Evolutionary conservation across 176 grass and related monocot species (phyloP), one percentile per base, ranked within the genome.

Genomic region (Ampelocalamus luodianensis): DNA sequence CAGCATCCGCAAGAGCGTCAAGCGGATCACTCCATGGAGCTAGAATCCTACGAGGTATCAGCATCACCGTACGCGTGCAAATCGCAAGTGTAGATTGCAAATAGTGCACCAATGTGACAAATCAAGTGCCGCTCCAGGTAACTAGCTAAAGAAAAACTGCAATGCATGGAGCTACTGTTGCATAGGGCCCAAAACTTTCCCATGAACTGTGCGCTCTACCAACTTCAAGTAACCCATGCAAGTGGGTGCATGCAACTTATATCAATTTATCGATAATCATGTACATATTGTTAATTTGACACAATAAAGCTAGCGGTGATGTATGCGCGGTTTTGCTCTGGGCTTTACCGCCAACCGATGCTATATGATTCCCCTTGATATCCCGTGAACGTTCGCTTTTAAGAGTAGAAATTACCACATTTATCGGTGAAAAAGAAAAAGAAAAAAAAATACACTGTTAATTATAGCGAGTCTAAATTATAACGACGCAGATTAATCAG

Each of bases 1-100:
- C 20, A 90, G 46, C 79, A 55, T 97, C 77, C 79, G 89, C 79
- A 81, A 83, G 73, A 86, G 86, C 56, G 45, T 97, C 39, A 97
- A 90, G 89, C 91, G 94, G 68, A 82, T 90, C 3, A 67, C 82
- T n/a, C 71, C 74, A n/a, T 90, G 91, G 94, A 90, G 85, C 65
- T 92, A 87, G 74, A 66, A 69, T 6, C 34, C 44, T 23, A 54
- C 45, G 38, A 68, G 23, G 79, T 39, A 55, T 17, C 8, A 73
- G 48, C 17, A 18, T 67, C 22, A 24, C 15, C 42, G 29, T 78
- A 44, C 13, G 53, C 53, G 6, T 9, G 2, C 53, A 55, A 9
- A 55, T 9, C 18, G 18, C 7, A 20, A 20, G 0, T 8, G 53
- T 8, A 54, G 51, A n/a, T 20, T 20, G 51, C 17, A 54, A 54